Evolutionary conservation across 306 rosid species (phyloP), one percentile per base, ranked within the genome.

Genomic region (Macrotyloma uniflorum): DNA sequence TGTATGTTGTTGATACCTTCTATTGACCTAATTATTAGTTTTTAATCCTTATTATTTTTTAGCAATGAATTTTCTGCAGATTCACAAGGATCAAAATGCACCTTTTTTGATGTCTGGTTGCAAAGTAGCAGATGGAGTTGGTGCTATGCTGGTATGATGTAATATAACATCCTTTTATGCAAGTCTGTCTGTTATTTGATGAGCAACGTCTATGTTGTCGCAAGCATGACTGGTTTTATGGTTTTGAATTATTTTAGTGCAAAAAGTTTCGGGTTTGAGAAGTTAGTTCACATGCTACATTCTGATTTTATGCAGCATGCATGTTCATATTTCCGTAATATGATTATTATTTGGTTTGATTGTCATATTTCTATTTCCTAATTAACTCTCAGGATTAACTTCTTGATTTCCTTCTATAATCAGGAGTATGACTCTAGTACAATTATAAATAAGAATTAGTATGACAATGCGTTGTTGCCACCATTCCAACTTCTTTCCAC

Each of bases 21-120:
- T 24, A 30, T 40, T 50, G 26, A 6, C 76, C n/a, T 70, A 63
- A 43, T 79, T 64, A 38, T 66, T 43, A 57, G 72, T 70, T 49
- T 35, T 80, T 72, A 32, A 18, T 66, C 54, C 32, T 77, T 71
- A 38, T 82, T 73, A 64, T 76, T 83, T 80, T 80, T 59, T 84
- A 79, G 75, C 72, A 50, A 70, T 35, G 50, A 63, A 66, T 84
- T 26, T 77, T 55, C 69, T 83, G 80, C 96, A 95, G 98, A 91
- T 92, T 87, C 90, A 79, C 78, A 95, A 95, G 87, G 94, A 89
- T 76, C 92, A 89, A 19, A 92, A 86, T 78, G 55, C 88, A 73
- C 98, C 98, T 36, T 95, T 95, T 86, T 77, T 95, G 83, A 95
- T 95, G 98, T 89, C 98, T 82, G 98, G 98, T 64, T 95, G 98